Base-by-base conservation (phyloP, 1,139 yeast species). In the Hemisphaericaspora subhashii region DNA sequence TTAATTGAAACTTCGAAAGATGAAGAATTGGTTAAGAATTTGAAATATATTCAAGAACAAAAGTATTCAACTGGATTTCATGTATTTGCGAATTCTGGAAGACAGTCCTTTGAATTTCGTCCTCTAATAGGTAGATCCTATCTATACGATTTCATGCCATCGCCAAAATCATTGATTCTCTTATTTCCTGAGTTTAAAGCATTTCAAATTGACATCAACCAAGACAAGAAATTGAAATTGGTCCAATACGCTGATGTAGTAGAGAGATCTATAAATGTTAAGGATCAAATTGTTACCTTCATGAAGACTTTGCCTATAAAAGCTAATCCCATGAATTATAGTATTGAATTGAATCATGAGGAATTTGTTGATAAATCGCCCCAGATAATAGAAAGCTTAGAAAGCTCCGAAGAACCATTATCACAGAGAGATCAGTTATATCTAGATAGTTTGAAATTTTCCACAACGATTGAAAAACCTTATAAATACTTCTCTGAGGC, bases 401-500 rank as follows among this genome's bases (percentile, higher is more conserved):
- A 39, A 36, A 6, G 31, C 30, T 26, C 33, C 28, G 8, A 36
- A 42, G 20, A 26, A 3, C 12, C 21, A 21, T 39, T 39, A 16
- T 40, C 48, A 21, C 28, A 18, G 9, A 51, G 49, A 9, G 53
- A 56, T 18, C 12, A 14, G 20, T 41, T 44, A 25, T 57, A 56
- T 39, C 32, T 41, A 11, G 35, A 42, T 36, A 26, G 48, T 39
- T 21, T 39, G 54, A 12, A 40, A 47, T 16, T 40, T 51, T 11
- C 47, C 42, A n/a, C 31, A 2, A 26, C 30, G 6, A 21, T 31
- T 11, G 12, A 18, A 4, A 39, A 46, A 12, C 64, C 73, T 0
- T 58, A 63, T n/a, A 81, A 81, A 48, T 73, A 76, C 47, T 79
- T 80, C 47, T 48, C 50, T 15, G 87, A 81, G 54, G 83, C 78